Evolutionary conservation across 441 rosid genomes (phyloP).

Genomic region (Lepidium campestre): DNA sequence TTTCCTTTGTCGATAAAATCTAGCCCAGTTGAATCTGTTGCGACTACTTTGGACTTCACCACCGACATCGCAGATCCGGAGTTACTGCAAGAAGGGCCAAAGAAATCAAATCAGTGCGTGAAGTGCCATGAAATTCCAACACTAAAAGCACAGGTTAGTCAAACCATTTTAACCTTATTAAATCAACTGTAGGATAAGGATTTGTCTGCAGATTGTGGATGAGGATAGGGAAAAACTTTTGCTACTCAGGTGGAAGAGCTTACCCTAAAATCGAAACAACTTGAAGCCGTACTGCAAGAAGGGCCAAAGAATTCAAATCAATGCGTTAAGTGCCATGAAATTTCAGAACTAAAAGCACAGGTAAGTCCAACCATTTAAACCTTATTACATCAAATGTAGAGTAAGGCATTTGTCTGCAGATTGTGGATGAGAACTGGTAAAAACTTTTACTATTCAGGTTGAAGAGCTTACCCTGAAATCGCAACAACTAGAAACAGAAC

Average conservation of each 20-base stretch:
- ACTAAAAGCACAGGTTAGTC: conserved; percentile 50
- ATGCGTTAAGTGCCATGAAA: conserved; percentile 33
- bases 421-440: not conserved
- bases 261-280: conserved; percentile 32
- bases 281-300: conserved; percentile 44
- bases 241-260: conserved; percentile 47
- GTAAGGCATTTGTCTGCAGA: not conserved
- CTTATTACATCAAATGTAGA: not conserved
- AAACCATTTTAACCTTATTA: not conserved
- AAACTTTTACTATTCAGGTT: conserved; percentile 30
- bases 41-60: conserved; percentile 30
- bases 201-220: not conserved
- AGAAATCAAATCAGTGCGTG: conserved; percentile 33
- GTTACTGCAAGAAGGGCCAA: conserved; percentile 33
- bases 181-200: not conserved
- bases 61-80: conserved; percentile 24
- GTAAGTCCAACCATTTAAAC: conserved; percentile 17
- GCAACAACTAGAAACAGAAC: conserved; percentile 37
- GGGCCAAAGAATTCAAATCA: conserved; percentile 40
- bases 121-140: conserved; percentile 36
- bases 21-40: conserved; percentile 34
- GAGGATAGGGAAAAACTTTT: not conserved
- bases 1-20: conserved; percentile 36
- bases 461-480: conserved; percentile 43
- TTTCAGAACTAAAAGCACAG: conserved; percentile 48